Evolutionary conservation across 768 basidiomycete genomes (phyloP).

Genomic region (Heimioporus sp.): DNA sequence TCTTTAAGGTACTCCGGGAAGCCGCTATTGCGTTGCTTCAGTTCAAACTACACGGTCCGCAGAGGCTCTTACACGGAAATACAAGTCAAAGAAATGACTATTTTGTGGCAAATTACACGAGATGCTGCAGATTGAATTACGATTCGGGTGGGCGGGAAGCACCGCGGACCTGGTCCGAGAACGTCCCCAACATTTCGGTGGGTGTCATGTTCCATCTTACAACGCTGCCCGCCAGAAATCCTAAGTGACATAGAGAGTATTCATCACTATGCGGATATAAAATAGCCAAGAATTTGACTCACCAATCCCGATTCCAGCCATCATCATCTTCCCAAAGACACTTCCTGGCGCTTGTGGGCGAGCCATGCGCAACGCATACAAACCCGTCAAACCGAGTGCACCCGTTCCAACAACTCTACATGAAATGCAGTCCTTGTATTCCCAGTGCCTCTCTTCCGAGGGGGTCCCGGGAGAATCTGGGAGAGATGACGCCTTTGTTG

Average conservation of each 20-base stretch:
- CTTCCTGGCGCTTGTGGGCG: conserved; percentile 63
- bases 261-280: conserved; percentile 8
- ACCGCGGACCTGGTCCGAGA: conserved; percentile 11
- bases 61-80: neutral
- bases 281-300: conserved; percentile 18
- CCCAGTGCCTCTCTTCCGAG: conserved; percentile 10
- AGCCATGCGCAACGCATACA: conserved; percentile 67
- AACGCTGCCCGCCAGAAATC: conserved; percentile 29
- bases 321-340: conserved; percentile 54
- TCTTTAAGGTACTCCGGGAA: too few species aligned
- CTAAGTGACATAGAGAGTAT: conserved; percentile 2
- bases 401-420: conserved; percentile 69
- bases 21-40: too few species aligned
- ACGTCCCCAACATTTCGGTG: conserved; percentile 18
- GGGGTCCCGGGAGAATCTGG: neutral
- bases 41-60: too few species aligned
- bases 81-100: neutral
- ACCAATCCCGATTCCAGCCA: conserved; percentile 66
- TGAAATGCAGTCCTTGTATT: conserved; percentile 57
- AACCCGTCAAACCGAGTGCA: conserved; percentile 58
- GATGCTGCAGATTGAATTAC: neutral
- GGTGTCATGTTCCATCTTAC: conserved; percentile 31
- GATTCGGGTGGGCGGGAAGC: neutral
- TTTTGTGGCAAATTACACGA: conserved; percentile 1
- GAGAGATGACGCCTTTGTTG: conserved; percentile 2